Base-by-base conservation (phyloP, 1,284 basidiomycete genomes). In the Stygiomarasmius scandens region DNA sequence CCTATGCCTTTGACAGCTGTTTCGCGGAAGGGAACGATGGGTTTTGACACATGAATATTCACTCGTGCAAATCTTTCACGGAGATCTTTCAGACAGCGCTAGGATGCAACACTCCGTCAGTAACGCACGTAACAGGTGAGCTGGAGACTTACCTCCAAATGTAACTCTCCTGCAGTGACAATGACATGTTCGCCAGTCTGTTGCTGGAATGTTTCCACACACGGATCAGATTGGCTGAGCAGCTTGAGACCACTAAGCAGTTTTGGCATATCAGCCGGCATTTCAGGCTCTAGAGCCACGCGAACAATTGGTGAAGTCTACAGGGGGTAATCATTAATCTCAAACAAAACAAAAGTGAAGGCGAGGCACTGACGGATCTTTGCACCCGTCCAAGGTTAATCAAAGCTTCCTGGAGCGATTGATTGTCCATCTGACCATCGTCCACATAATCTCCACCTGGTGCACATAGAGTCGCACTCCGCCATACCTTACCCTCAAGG, bases 161-260 rank as follows among this genome's bases (percentile, higher is more conserved):
- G 97, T 56, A 99, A 76, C 71, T 99, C 97, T 55, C 97, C 97
- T 0, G 97, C 97, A 6, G 94, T 93, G 60, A 98, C 75, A 64
- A 99, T 98, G 55, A 99, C 97, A 72, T 98, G 93, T 74, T 99
- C 97, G 43, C 97, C 97, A 0, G 95, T 98, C 66, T 95, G 88
- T 73, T 99, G 96, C 61, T 98, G 93, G 69, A 98, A 92, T 0
- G 93, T 96, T 71, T 99, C 95, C 16, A 97, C 96, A 66, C 96
- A 99, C 1, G 97, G 96, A 74, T 99, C 97, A 3, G 96, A 90
- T 71, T 98, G 96, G 67, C 92, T 93, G 27, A 99, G 85, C 29
- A 99, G 78, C 65, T 90, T 92, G 53, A 99, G 77, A 0, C 97
- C 97, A 52, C 84, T 84, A 34, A 98, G 83, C 16, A 99, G 82